These are phyloP conservation scores for Neurospora africana DNA, from an alignment of 495 filamentous ascomycete species.

Conservation along the genomic window DNA sequence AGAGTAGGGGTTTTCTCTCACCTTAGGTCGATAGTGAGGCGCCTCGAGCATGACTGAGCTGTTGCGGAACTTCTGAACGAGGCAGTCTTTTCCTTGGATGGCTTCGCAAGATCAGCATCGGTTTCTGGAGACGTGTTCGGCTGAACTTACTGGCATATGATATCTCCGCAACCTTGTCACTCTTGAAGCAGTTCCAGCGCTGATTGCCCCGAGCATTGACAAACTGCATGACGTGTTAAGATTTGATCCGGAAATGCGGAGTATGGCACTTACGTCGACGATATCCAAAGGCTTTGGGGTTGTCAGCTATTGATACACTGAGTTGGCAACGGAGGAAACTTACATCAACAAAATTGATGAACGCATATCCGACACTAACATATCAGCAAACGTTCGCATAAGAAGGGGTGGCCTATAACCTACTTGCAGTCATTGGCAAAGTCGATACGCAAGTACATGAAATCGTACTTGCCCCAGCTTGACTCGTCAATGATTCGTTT, in stretches of 20 bases:
- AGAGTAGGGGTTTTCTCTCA: slow-evolving; percentile 20
- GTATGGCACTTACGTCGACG: slow-evolving; percentile 45
- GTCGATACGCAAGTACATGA: slow-evolving; percentile 91
- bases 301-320: slow-evolving; percentile 18
- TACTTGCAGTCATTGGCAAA: slow-evolving; percentile 86
- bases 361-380: slow-evolving; percentile 87
- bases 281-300: slow-evolving; percentile 55
- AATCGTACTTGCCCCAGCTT: slow-evolving; percentile 76
- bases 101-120: slow-evolving; percentile 37
- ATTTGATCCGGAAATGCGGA: slow-evolving; percentile 5
- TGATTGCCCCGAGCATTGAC: slow-evolving; percentile 58
- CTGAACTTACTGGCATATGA: slow-evolving; percentile 77
- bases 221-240: slow-evolving; percentile 49
- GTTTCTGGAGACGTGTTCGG: background rate
- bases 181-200: slow-evolving; percentile 75
- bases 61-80: slow-evolving; percentile 92
- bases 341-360: slow-evolving; percentile 87
- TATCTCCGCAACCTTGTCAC: slow-evolving; percentile 77
- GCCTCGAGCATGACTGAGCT: slow-evolving; percentile 88
- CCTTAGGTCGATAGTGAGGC: slow-evolving; percentile 73
- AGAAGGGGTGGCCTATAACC: slow-evolving; percentile 17
- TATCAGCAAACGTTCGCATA: slow-evolving; percentile 15
- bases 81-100: slow-evolving; percentile 81
- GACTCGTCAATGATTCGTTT: slow-evolving; percentile 71
- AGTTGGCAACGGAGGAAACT: slow-evolving; percentile 18